Evolutionary conservation across 495 filamentous ascomycete genomes (phyloP).

Genomic region (Aspergillus bertholletiae): DNA sequence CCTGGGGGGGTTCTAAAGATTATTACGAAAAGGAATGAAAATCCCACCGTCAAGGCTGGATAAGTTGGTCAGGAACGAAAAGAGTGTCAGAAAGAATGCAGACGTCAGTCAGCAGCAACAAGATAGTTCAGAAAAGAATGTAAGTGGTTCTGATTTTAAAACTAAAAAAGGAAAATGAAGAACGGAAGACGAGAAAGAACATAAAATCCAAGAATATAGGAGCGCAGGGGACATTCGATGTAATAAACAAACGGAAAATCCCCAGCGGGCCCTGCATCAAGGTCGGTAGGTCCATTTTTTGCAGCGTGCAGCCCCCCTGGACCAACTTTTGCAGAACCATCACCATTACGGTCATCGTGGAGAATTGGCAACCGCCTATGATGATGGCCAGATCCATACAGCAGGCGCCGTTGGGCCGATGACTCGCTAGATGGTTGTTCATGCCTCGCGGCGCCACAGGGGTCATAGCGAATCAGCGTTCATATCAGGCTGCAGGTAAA

Average conservation of each 20-base stretch:
- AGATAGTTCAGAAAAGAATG: slow-evolving; percentile 16
- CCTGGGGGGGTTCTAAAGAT: slow-evolving; percentile 10
- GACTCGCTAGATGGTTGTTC: background rate
- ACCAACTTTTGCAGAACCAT: background rate
- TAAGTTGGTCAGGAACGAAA: background rate
- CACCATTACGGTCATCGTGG: background rate
- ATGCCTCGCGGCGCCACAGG: background rate
- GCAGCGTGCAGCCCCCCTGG: background rate
- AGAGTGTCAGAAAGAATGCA: slow-evolving; percentile 10
- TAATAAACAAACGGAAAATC: slow-evolving; percentile 2
- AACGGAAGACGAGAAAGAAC: slow-evolving; percentile 5
- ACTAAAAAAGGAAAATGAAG: slow-evolving; percentile 5
- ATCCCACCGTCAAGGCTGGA: slow-evolving; percentile 21
- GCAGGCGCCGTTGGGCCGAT: background rate
- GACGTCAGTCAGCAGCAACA: slow-evolving; percentile 18
- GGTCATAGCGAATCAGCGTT: background rate
- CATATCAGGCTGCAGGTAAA: background rate
- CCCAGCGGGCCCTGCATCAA: background rate
- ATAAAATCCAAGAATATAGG: background rate
- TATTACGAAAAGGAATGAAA: slow-evolving; percentile 11
- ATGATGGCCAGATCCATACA: background rate
- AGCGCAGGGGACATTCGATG: background rate
- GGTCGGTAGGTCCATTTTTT: too few species aligned
- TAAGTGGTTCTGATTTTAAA: slow-evolving; percentile 3
- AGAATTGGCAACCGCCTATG: background rate